Evolutionary conservation across 306 rosid genomes (phyloP), one percentile per base, ranked within the genome.

Genomic region (Begonia fuchsioides): DNA sequence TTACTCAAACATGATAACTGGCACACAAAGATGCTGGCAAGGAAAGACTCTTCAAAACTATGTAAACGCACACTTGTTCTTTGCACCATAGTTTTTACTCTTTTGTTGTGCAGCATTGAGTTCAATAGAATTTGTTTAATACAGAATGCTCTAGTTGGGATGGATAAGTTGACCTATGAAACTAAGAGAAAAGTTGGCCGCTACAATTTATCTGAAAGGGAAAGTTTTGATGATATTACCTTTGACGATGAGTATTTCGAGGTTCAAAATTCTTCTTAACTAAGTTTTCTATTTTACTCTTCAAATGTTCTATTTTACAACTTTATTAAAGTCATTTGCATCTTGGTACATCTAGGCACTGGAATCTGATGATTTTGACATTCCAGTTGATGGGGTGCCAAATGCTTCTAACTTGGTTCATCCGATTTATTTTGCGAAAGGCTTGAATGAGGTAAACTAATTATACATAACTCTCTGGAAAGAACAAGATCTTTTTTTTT

Each of bases 81-180:
- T 26, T 26, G 8, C 35, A 26, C 35, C 35, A 26, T 26, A 5
- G 35, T 46, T 20, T 50, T 26, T 56, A 17, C 59, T 54, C 7
- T 26, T 26, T 13, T 39, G 4, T 14, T 50, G 2, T 51, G 38
- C 32, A 7, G 19, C 55, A 58, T 14, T 57, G 58, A 48, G n/a
- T 43, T 8, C 13, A 52, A 44, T 52, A 58, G 35, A 26, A 26
- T 47, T 57, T 58, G 49, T 50, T 65, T 61, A 38, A 66, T 56
- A 58, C 78, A 84, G 95, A 88, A 61, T 62, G 97, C 57, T 70
- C 72, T 88, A 58, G 70, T 88, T 54, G 95, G 90, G 65, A 84
- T 79, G 86, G 97, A 88, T 53, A 69, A 78, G 60, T 83, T 85
- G 56, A 54, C 60, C 26, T 75, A 84, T 54, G 82, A 79, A 61